These are phyloP conservation scores for Solanum hybrid DNA, from an alignment of 305 asterid species.

Conservation along the genomic window DNA sequence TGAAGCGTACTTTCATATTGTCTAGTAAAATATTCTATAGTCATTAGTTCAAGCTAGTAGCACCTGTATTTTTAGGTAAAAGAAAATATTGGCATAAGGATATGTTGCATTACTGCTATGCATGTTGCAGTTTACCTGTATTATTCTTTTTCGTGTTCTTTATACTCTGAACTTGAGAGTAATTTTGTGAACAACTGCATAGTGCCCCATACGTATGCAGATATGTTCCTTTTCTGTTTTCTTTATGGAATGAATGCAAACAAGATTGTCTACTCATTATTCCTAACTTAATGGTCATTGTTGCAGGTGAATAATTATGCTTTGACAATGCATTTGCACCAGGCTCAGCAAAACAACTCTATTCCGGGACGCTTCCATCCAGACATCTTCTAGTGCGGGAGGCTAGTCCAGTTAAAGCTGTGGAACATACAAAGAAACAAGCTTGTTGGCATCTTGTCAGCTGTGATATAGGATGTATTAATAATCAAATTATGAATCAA, in stretches of 20 bases:
- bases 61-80: neutral
- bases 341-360: conserved; percentile 56
- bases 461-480: neutral
- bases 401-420: neutral
- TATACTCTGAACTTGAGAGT: neutral
- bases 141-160: neutral
- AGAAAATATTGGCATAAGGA: neutral
- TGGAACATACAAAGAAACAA: neutral
- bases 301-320: conserved; percentile 80
- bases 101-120: neutral
- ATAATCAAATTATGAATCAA: neutral
- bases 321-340: conserved; percentile 58
- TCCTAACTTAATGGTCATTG: neutral
- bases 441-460: neutral
- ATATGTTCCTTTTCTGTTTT: neutral
- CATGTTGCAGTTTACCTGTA: neutral
- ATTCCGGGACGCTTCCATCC: conserved; percentile 67
- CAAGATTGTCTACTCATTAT: neutral
- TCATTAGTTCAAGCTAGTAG: neutral
- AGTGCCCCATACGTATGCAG: neutral
- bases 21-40: neutral
- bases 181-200: neutral
- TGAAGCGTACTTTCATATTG: neutral
- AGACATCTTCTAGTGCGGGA: conserved; percentile 42
- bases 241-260: neutral